Base-by-base conservation (phyloP, 2,329 filamentous ascomycete genomes). In the Curvularia spicifera region DNA sequence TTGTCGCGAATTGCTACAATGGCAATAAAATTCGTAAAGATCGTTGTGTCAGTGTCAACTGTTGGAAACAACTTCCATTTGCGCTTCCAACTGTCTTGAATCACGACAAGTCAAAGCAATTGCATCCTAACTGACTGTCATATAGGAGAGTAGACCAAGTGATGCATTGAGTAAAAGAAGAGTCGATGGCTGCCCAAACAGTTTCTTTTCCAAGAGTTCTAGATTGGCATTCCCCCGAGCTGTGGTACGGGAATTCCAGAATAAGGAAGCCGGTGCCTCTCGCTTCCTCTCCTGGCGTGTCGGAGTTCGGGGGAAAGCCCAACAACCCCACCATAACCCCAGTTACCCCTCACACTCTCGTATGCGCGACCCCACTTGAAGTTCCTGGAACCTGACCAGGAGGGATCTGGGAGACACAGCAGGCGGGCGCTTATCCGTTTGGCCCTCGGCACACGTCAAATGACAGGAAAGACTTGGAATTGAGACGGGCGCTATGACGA, bases 261-360 rank as follows among this genome's bases (percentile, higher is more conserved):
- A 57, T 13, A 15, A 57, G 54, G 35, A 57, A 53, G 49, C 49
- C 49, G 54, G 28, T 20, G 44, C 7, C 48, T 52, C 33, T 47
- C 28, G 13, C 18, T 51, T 47, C 45, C 45, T 28, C 35, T 35
- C 13, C 33, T 47, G 49, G 35, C 42, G 47, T 40, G 24, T 47
- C 33, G 53, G 49, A 20, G 49, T 33, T 42, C 49, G 54, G 54
- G 54, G 42, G 35, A n/a, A 33, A 51, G 33, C 22, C 22, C 47
- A 22, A 37, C 49, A 51, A 53, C 48, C 53, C 53, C 53, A 56
- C 53, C 31, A 51, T 12, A 52, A 15, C 24, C 40, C 29, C 20
- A 57, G 28, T 50, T 57, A 57, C 54, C 54, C 54, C 54, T 57
- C 54, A 57, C 54, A 43, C 10, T 47, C 49, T 33, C 18, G 22